These are phyloP conservation scores for Umbelopsis isabellina DNA, from an alignment of 192 early-diverging fungal genomes.

Conservation along the genomic window DNA sequence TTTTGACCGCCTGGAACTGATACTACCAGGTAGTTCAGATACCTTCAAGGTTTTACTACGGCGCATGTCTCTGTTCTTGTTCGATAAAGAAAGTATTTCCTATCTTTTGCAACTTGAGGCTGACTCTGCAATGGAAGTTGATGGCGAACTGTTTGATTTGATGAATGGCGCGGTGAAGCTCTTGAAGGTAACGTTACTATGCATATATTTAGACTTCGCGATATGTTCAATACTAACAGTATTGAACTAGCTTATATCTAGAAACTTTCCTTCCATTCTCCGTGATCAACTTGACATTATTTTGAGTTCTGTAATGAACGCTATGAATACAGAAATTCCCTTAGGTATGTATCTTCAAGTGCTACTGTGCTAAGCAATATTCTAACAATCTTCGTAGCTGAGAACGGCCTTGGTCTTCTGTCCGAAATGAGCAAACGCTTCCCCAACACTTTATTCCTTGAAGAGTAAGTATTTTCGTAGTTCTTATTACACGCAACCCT, in stretches of 20 bases:
- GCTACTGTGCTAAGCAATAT: no score
- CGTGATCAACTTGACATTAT: slow-evolving; percentile 56
- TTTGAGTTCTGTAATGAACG: slow-evolving; percentile 39
- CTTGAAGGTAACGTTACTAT: slow-evolving; percentile 45
- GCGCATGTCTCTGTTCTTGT: slow-evolving; percentile 70
- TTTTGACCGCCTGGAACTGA: slow-evolving; percentile 63
- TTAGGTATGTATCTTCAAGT: no score
- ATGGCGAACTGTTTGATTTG: slow-evolving; percentile 26
- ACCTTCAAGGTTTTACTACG: slow-evolving; percentile 76
- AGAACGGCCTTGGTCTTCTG: slow-evolving; percentile 65
- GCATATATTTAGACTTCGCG: neutral
- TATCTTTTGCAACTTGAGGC: slow-evolving; percentile 55
- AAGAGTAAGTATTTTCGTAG: slow-evolving; percentile 20
- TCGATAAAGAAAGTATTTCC: slow-evolving; percentile 71
- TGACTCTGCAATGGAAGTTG: slow-evolving; percentile 24
- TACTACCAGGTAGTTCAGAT: slow-evolving; percentile 65
- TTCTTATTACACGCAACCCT: neutral
- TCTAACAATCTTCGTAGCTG: slow-evolving; percentile 27
- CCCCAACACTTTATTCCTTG: slow-evolving; percentile 41
- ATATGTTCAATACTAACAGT: neutral
- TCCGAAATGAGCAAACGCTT: slow-evolving; percentile 73
- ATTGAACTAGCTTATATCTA: slow-evolving; percentile 44
- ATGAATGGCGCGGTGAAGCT: slow-evolving; percentile 53
- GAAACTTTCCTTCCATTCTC: slow-evolving; percentile 63
- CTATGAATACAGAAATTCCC: no score